Conservation (phyloP, 2,329 filamentous ascomycete species). For the Beauveria asiatica region DNA sequence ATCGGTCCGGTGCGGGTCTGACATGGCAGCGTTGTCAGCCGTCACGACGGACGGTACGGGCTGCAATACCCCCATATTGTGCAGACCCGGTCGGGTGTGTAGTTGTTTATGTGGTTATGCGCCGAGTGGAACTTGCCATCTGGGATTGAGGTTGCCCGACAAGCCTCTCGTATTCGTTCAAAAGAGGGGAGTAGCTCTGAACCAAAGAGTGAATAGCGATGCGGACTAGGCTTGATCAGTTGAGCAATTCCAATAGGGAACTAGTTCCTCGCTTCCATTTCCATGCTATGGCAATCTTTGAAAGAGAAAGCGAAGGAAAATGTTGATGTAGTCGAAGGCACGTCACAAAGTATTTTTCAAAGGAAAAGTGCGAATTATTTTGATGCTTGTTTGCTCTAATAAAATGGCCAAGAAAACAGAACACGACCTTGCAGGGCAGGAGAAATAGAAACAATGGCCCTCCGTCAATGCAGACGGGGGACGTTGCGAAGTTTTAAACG, state of each 20-base stretch:
- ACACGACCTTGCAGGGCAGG: not conserved
- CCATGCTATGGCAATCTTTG: too few species aligned
- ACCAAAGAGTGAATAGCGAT: too few species aligned
- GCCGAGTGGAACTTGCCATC: not conserved
- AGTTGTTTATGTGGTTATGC: not conserved
- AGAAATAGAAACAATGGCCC: not conserved
- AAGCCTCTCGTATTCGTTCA: not conserved
- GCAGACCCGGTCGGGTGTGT: not conserved
- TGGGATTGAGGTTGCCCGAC: not conserved
- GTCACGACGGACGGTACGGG: constrained; percentile 1
- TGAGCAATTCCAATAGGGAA: too few species aligned
- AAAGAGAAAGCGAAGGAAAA: not conserved
- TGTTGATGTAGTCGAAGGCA: not conserved
- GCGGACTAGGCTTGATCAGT: too few species aligned
- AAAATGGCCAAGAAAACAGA: not conserved
- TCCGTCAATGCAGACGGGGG: not conserved
- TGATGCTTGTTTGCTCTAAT: not conserved
- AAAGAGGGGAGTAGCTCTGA: not conserved
- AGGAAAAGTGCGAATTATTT: not conserved
- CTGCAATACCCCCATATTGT: not conserved
- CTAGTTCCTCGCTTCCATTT: too few species aligned
- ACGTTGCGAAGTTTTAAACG: not conserved
- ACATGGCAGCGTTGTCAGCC: constrained; percentile 4
- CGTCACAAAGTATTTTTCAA: not conserved
- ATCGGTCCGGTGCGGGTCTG: not conserved